phyloP scores from a whole-genome alignment of 2,329 filamentous ascomycete genomes.

The Colletotrichum sp. region DNA sequence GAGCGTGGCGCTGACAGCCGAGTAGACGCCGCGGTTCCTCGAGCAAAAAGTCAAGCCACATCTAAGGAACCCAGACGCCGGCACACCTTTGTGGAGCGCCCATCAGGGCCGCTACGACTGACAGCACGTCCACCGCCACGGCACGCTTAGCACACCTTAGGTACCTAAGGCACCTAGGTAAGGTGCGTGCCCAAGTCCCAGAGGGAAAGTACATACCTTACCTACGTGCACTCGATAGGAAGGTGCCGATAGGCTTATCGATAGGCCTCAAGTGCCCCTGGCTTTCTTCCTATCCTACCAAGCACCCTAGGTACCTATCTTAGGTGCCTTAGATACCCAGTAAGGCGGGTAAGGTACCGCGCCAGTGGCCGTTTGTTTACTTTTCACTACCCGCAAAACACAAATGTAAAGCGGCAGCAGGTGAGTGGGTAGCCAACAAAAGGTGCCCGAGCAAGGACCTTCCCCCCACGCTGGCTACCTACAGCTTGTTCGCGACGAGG shows the following conservation, averaged over 20 bases:
- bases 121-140: background rate
- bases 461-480: background rate
- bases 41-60: background rate
- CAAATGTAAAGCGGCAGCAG: background rate
- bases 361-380: background rate
- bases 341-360: background rate
- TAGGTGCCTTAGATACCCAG: no score
- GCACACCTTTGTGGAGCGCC: background rate
- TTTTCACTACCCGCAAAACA: background rate
- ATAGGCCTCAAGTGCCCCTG: no score
- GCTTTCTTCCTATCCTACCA: no score
- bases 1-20: slow-evolving; percentile 7
- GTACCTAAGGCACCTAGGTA: background rate
- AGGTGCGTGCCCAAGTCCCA: no score
- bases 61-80: background rate
- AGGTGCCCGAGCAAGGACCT: background rate
- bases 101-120: background rate
- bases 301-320: no score
- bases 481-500: background rate
- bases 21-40: background rate
- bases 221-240: no score
- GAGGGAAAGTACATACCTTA: no score
- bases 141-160: no score
- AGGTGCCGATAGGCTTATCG: no score
- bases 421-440: background rate